Conservation (phyloP, 2,329 filamentous ascomycete species). For the Monosporascus ibericus region DNA sequence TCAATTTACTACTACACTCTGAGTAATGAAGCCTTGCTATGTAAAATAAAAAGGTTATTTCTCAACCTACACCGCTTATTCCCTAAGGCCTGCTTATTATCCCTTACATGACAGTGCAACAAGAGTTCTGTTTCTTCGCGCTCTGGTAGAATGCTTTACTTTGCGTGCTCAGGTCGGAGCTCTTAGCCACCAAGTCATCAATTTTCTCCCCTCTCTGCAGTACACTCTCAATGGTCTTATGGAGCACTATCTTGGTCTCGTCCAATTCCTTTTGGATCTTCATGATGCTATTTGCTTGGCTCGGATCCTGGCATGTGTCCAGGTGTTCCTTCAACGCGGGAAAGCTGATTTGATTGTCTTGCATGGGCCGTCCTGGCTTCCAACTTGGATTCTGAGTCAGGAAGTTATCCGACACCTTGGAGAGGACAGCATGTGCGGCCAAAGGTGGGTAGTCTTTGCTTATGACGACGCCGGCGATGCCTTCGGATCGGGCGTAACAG, state of each 20-base stretch:
- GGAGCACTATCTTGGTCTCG: constrained; percentile 93
- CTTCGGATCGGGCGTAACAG: constrained; percentile 69
- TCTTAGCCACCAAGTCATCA: constrained; percentile 88
- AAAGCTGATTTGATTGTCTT: constrained; percentile 42
- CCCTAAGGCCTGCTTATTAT: too few species aligned
- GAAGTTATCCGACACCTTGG: constrained; percentile 85
- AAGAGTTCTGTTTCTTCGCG: constrained; percentile 77
- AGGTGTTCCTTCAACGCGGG: constrained; percentile 75
- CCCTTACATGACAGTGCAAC: constrained; percentile 62
- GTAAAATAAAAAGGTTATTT: too few species aligned
- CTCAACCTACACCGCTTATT: too few species aligned
- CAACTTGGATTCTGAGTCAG: constrained; percentile 66
- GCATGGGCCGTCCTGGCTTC: constrained; percentile 53
- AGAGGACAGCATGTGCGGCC: constrained; percentile 80
- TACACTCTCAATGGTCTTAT: constrained; percentile 90
- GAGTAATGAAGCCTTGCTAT: too few species aligned
- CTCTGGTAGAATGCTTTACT: constrained; percentile 97
- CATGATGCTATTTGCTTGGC: constrained; percentile 84
- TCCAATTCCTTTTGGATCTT: constrained; percentile 96
- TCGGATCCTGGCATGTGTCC: constrained; percentile 73
- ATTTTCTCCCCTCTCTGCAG: constrained; percentile 95
- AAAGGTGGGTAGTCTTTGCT: constrained; percentile 70
- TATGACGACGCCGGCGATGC: constrained; percentile 71
- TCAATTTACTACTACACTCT: too few species aligned
- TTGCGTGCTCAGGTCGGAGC: constrained; percentile 79